Evolutionary conservation across 2,329 filamentous ascomycete species (phyloP), one percentile per base, ranked within the genome.

Genomic region (Botrytis cinerea): DNA sequence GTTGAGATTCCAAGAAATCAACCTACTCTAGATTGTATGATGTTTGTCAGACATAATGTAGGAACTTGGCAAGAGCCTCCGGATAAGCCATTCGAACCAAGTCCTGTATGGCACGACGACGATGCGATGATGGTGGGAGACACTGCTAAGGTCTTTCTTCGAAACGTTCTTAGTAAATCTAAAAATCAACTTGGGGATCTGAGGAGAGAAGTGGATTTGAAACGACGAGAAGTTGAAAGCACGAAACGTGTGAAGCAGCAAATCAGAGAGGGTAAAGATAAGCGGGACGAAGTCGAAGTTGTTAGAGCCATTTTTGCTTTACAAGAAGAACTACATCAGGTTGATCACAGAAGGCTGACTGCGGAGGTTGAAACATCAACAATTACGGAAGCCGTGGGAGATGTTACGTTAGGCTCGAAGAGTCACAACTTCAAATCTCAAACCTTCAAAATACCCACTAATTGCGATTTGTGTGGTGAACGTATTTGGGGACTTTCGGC

Each of bases 351-450:
- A 81, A 91, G 93, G 73, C 85, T 98, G 60, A 96, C 93, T 3
- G 94, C 94, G 51, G 96, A 98, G 82, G 92, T 98, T 25, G 96
- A 99, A 83, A 95, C 95, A 14, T 92, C 92, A 1, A 97, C 95
- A 2, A 97, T 99, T 80, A 95, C 94, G n/a, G 86, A 91, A 16
- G 93, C 91, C 0, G 95, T 98, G 4, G 96, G 96, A 51, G 96
- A 99, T 81, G 88, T 99, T 72, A 97, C 95, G 2, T 86, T 97
- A 32, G 95, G 95, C 28, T 95, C 95, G 18, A 94, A 94, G 81
- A 97, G 95, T 80, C 96, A 99, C 85, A 96, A 97, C 80, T 99
- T 99, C 87, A 97, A 97, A 83, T 91, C 93, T n/a, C 94, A 98
- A 81, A 98, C 96, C 0, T 99, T 98, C 87, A 98, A 98, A 82